Evolutionary conservation across 202 grass and related monocot genomes (phyloP).

Genomic region (Musa balbisiana): DNA sequence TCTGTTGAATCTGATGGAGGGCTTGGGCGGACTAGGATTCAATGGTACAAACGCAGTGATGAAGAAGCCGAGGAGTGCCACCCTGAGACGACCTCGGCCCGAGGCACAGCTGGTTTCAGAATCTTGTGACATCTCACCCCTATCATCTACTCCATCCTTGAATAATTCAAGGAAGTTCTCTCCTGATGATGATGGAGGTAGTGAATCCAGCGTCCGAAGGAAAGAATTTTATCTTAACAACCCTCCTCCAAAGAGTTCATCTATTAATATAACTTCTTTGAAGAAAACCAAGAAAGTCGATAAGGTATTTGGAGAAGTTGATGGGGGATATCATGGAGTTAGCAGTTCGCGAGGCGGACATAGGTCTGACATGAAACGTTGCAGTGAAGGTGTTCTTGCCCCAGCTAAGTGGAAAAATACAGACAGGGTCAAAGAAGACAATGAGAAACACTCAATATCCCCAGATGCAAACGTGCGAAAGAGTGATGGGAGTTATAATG

Average conservation of each 20-base stretch:
- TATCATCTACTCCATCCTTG: slow-evolving; percentile 9
- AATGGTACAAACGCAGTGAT: slow-evolving; percentile 11
- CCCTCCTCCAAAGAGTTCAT: slow-evolving; percentile 28
- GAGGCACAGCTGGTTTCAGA: slow-evolving; percentile 42
- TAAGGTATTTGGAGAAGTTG: slow-evolving; percentile 23
- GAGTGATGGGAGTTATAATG: not conserved
- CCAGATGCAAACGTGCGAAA: not conserved
- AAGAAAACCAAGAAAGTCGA: slow-evolving; percentile 47
- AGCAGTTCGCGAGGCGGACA: slow-evolving; percentile 24
- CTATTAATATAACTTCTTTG: slow-evolving; percentile 18
- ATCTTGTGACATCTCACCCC: slow-evolving; percentile 34
- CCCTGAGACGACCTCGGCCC: slow-evolving; percentile 49
- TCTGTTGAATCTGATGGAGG: slow-evolving; percentile 26
- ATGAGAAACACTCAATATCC: not conserved
- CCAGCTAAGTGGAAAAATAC: slow-evolving; percentile 29
- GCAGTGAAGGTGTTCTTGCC: slow-evolving; percentile 38
- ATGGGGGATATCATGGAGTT: slow-evolving; percentile 27
- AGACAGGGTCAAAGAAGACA: slow-evolving; percentile 23
- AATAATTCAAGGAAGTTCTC: slow-evolving; percentile 35
- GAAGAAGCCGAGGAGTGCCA: slow-evolving; percentile 53
- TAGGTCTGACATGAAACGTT: slow-evolving; percentile 21
- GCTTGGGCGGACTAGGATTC: slow-evolving; percentile 16
- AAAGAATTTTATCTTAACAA: slow-evolving; percentile 73
- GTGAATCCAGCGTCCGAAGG: slow-evolving; percentile 31
- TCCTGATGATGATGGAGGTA: slow-evolving; percentile 22